Base-by-base conservation (phyloP, 352 stramenopile species). In the Aphanomyces astaci region DNA sequence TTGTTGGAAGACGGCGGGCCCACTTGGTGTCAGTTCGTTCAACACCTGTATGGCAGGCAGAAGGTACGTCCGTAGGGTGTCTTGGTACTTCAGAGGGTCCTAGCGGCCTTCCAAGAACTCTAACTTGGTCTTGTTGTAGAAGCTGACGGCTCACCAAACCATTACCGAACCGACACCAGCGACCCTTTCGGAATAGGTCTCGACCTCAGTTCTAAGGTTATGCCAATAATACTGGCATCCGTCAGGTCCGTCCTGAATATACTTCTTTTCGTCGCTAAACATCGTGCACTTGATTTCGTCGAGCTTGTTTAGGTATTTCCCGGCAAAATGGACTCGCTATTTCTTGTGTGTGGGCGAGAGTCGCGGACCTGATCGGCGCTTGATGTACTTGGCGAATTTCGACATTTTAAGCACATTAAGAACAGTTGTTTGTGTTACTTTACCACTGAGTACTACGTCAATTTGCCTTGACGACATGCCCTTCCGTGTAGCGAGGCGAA, bases 1-100 rank as follows among this genome's bases (percentile, higher is more conserved):
- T 51, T 72, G 70, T 53, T 72, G 63, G n/a, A 74, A 76, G 43
- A 72, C 54, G 53, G 46, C 66, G 36, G 7, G 7, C 7, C 36
- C 36, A 15, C 15, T 15, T n/a, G 64, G 31, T 15, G 53, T 65
- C 27, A 73, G 68, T 43, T 43, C 7, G 15, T 15, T 15, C 15
- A 43, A 15, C 36, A 15, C 7, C 7, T 15, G 36, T 15, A 43
- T 43, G 7, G 36, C 36, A 1, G 54, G 66, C 22, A 71, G 28
- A 27, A 72, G 10, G 52, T 76, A 69, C 40, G 71, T 63, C 5
- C 52, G 71, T 1, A 66, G 36, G 2, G 63, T 71, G 36, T 71
- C 13, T 28, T 70, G 73, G 59, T 73, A 76, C 25, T 71, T 25
- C 2, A 51, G 33, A 24, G 48, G 46, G 56, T 63, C 46, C 30